Evolutionary conservation across 371 early-diverging fungal species (phyloP).

Genomic region (Mortierella sp.): DNA sequence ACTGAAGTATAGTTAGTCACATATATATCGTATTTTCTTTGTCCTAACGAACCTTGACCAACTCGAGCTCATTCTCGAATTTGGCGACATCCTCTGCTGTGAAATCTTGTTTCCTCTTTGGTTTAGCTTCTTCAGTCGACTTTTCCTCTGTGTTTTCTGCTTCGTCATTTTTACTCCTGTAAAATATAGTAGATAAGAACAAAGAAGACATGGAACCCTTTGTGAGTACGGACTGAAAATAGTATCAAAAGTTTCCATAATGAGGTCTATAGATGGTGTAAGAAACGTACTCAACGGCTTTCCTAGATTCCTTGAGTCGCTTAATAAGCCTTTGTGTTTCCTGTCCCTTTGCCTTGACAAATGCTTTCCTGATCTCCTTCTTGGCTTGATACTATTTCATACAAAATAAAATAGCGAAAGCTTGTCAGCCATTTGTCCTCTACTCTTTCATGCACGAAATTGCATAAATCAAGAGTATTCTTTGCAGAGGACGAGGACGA

Average conservation of each 20-base stretch:
- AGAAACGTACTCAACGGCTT: constrained; percentile 38
- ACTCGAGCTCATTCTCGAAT: constrained; percentile 38
- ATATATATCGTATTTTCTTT: background rate
- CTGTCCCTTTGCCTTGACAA: constrained; percentile 39
- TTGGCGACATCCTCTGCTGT: constrained; percentile 36
- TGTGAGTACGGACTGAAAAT: background rate
- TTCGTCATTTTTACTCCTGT: constrained; percentile 9
- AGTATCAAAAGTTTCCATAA: background rate
- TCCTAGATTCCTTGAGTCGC: constrained; percentile 38
- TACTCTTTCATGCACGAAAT: no score
- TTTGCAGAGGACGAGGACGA: no score
- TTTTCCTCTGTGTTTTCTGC: constrained; percentile 10
- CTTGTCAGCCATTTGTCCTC: background rate
- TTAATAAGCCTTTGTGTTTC: constrained; percentile 48
- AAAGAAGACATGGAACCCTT: background rate
- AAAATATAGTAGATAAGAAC: background rate
- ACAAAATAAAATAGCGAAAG: background rate
- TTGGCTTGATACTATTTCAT: constrained; percentile 40
- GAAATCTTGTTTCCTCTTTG: constrained; percentile 33
- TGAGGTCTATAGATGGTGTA: background rate
- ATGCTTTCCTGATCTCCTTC: constrained; percentile 46
- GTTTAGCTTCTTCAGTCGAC: constrained; percentile 23
- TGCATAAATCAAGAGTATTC: no score
- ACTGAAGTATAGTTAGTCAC: no score
- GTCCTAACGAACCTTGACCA: constrained; percentile 34